A percentile compares a stretch with the other conserved stretches of the same genome.
These are phyloP conservation scores for Malus orientalis DNA, from an alignment of 306 rosid species.

Conservation along the genomic window DNA sequence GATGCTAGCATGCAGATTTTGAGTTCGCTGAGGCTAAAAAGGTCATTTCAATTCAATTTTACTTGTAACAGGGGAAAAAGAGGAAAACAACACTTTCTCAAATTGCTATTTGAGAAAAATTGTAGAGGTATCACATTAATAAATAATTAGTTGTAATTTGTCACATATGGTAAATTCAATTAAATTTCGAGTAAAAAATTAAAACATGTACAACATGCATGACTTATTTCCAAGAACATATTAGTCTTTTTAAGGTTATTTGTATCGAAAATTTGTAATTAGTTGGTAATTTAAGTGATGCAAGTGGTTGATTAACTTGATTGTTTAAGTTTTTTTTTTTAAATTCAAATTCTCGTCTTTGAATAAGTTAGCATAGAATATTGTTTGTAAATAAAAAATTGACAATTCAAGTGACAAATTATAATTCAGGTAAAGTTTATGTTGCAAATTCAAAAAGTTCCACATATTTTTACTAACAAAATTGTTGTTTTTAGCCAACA, in stretches of 20 bases:
- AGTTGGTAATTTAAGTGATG: too few relatives aligned
- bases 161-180: too few relatives aligned
- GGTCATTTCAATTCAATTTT: not conserved
- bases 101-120: not conserved
- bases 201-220: not conserved
- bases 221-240: too few relatives aligned
- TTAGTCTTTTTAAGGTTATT: too few relatives aligned
- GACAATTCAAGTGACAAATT: not conserved
- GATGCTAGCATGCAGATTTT: not conserved
- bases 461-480: not conserved
- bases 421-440: too few relatives aligned
- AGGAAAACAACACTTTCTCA: not conserved
- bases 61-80: not conserved
- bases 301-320: rapidly evolving
- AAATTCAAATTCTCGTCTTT: too few relatives aligned
- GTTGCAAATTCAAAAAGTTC: not conserved
- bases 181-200: too few relatives aligned
- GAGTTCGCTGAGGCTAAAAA: not conserved
- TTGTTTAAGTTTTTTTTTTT: too few relatives aligned
- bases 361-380: too few relatives aligned
- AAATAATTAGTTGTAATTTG: not conserved
- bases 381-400: too few relatives aligned
- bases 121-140: not conserved
- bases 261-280: not conserved
- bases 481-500: too few relatives aligned